Base-by-base conservation (phyloP, 345 rosid species). In the Moringa oleifera region DNA sequence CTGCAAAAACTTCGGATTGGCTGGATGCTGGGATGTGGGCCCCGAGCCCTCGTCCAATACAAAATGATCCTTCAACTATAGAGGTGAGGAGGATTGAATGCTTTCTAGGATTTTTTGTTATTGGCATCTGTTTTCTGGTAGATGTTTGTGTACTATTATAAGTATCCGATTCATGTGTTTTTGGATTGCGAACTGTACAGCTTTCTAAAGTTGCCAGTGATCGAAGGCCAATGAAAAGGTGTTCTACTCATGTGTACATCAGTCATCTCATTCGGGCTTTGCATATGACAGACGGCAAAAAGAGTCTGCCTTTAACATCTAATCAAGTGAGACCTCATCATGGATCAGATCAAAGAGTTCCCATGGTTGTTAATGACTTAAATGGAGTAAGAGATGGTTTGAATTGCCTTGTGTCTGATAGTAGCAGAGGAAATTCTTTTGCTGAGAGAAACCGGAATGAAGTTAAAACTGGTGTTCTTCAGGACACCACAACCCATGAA, bases 201-300 rank as follows among this genome's bases (percentile, higher is more conserved):
- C 76, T 71, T 57, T 67, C 45, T 1, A 68, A 71, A 63, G 73
- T 25, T 54, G 51, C 51, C 25, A 41, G 41, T 57, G 71, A 53
- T 25, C 74, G 67, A 64, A 72, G 68, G 59, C 66, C 79, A 54
- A 58, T 77, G 81, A 89, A 79, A 77, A 81, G 71, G 64, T 81
- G 90, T 58, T 72, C 82, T 2, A 58, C 80, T 73, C 98, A 92
- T 76, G 79, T 84, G 55, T 75, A 77, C 72, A 87, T 92, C 64
- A 74, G 84, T 59, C 79, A 19, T 51, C 83, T 92, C 72, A 92
- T 85, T 59, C 75, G 52, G 58, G 64, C 33, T 64, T 68, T 85
- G 50, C 75, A 83, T 58, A 67, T 25, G 25, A 56, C 57, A 51
- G 75, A 70, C 49, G 71, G 62, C 63, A 78, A 75, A 73, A 81